These are phyloP conservation scores for Phytophthora syringae DNA, from an alignment of 352 stramenopile species.

Conservation along the genomic window DNA sequence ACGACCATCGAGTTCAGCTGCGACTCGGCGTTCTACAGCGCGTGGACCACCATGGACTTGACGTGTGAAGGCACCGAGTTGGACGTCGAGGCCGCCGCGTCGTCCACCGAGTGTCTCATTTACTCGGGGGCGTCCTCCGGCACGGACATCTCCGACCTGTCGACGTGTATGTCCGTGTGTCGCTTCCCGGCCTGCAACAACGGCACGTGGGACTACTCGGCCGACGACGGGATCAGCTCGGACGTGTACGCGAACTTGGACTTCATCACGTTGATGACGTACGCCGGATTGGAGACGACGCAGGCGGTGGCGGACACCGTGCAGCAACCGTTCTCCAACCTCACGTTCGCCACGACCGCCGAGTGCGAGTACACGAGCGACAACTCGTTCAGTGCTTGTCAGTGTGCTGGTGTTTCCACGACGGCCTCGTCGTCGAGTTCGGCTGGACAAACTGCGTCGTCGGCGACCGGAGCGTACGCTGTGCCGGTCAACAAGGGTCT, in stretches of 20 bases:
- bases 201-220: conserved; percentile 78
- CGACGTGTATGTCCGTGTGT: conserved; percentile 83
- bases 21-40: conserved; percentile 80
- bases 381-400: conserved; percentile 58
- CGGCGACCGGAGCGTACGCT: conserved; percentile 30
- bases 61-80: conserved; percentile 60
- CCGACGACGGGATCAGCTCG: conserved; percentile 69
- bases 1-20: conserved; percentile 68
- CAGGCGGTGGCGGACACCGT: conserved; percentile 35
- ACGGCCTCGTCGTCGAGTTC: conserved; percentile 23
- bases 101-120: conserved; percentile 74
- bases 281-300: conserved; percentile 42
- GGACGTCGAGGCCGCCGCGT: conserved; percentile 51
- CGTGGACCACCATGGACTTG: conserved; percentile 71
- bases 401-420: conserved; percentile 59
- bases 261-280: conserved; percentile 65
- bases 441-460: conserved; percentile 8
- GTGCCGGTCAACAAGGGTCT: conserved; percentile 68
- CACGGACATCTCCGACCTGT: conserved; percentile 55
- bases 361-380: conserved; percentile 70
- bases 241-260: conserved; percentile 73
- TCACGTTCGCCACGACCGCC: conserved; percentile 58
- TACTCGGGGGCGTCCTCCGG: conserved; percentile 72
- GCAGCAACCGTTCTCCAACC: conserved; percentile 52
- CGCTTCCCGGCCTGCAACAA: conserved; percentile 78